Percentiles rank a stretch among this genome's conserved stretches.
phyloP scores from a whole-genome alignment of 83 land plant species.

The Picea engelmannii region DNA sequence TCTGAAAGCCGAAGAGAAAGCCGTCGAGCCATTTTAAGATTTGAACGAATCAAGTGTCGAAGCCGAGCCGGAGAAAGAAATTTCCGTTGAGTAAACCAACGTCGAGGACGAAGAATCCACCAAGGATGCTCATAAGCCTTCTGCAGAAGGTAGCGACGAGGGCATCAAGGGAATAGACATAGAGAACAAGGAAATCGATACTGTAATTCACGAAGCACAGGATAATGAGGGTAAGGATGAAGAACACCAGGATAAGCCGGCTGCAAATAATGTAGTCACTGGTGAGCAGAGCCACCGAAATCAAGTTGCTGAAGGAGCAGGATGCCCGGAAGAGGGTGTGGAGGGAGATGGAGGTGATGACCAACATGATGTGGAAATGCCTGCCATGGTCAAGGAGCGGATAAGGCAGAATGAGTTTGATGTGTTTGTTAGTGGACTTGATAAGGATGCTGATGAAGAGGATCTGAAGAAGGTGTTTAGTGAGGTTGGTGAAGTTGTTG shows the following conservation, averaged over 20 bases:
- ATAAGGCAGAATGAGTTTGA: slow-evolving; percentile 21
- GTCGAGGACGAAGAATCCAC: too few species aligned
- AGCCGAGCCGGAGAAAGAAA: too few species aligned
- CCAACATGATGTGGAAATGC: slow-evolving; percentile 5
- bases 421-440: slow-evolving; percentile 24
- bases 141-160: too few species aligned
- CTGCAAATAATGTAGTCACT: not conserved
- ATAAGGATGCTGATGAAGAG: slow-evolving; percentile 23
- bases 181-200: slow-evolving; percentile 9
- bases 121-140: too few species aligned
- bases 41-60: too few species aligned
- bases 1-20: too few species aligned
- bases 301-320: not conserved
- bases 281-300: slow-evolving; percentile 12
- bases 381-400: slow-evolving; percentile 17
- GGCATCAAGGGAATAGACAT: too few species aligned
- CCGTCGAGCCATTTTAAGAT: too few species aligned
- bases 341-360: slow-evolving; percentile 10
- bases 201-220: not conserved
- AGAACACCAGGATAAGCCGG: not conserved
- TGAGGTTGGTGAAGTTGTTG: slow-evolving; percentile 46
- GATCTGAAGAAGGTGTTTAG: slow-evolving; percentile 28
- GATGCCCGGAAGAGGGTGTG: slow-evolving; percentile 5
- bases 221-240: not conserved
- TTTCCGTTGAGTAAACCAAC: too few species aligned